Percentiles rank a stretch among this genome's conserved stretches.
Conservation (phyloP, 2,329 filamentous ascomycete species). For the Phyllachora maydis region DNA sequence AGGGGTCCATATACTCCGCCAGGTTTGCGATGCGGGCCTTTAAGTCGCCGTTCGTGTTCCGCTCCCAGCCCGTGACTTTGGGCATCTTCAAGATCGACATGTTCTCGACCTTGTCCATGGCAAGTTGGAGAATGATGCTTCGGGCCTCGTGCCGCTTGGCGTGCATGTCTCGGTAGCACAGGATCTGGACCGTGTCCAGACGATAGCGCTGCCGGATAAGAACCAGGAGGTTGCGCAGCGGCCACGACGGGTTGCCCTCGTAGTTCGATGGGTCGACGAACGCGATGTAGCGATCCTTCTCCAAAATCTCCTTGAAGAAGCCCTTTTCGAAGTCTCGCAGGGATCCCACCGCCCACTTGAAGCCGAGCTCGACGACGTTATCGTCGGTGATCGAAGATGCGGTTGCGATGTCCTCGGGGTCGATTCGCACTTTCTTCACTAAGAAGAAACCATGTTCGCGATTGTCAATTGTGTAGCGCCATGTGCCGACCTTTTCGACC, state of each 20-base stretch:
- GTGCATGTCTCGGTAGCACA: constrained; percentile 80
- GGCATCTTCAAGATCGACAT: constrained; percentile 39
- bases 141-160: constrained; percentile 56
- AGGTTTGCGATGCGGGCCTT: constrained; percentile 62
- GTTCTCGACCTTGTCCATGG: constrained; percentile 27
- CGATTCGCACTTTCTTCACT: constrained; percentile 48
- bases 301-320: constrained; percentile 57
- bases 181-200: constrained; percentile 55
- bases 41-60: constrained; percentile 59
- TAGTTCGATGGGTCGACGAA: constrained; percentile 93
- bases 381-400: constrained; percentile 33
- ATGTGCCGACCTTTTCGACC: constrained; percentile 69
- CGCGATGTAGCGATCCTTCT: constrained; percentile 62
- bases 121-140: constrained; percentile 56
- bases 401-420: constrained; percentile 11
- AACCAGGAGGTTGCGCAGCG: constrained; percentile 71
- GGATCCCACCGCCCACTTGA: constrained; percentile 57
- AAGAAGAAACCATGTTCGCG: constrained; percentile 90
- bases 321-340: constrained; percentile 64
- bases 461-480: constrained; percentile 63
- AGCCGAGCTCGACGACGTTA: constrained; percentile 32
- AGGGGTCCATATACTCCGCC: constrained; percentile 83
- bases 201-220: constrained; percentile 68
- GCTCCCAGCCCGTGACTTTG: constrained; percentile 90
- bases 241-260: constrained; percentile 73